phyloP scores from a whole-genome alignment of 768 basidiomycete species.

The Tubosaeta sp. region DNA sequence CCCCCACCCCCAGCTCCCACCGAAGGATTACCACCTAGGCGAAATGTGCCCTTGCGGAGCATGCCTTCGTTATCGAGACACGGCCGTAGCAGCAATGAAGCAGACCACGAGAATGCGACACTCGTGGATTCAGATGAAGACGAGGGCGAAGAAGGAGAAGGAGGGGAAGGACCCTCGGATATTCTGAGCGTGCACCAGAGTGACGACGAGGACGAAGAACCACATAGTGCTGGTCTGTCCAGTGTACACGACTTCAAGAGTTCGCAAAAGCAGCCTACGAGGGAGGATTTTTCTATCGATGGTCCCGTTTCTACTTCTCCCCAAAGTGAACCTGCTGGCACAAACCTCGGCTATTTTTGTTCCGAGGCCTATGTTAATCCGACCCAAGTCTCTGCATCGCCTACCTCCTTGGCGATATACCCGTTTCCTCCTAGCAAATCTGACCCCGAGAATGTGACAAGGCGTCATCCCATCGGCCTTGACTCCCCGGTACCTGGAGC shows the following conservation, averaged over 20 bases:
- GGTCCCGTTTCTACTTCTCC: slow-evolving; percentile 4
- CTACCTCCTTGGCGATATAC: slow-evolving; percentile 8
- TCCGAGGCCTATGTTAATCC: slow-evolving; percentile 9
- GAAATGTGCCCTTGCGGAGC: slow-evolving; percentile 37
- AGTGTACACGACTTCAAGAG: not conserved
- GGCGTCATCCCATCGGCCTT: not conserved
- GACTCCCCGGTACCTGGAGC: slow-evolving; percentile 8
- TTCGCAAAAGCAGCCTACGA: slow-evolving; percentile 10
- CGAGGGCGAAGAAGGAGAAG: slow-evolving; percentile 32
- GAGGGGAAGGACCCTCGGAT: slow-evolving; percentile 31
- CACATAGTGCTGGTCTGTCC: slow-evolving; percentile 20
- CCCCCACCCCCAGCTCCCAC: slow-evolving; percentile 22
- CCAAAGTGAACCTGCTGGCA: not conserved
- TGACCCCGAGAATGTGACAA: not conserved
- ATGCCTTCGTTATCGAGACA: slow-evolving; percentile 52
- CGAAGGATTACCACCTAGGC: slow-evolving; percentile 9
- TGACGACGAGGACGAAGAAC: slow-evolving; percentile 34
- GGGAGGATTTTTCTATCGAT: not conserved
- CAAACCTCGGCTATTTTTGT: slow-evolving; percentile 2
- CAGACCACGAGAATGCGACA: slow-evolving; percentile 18
- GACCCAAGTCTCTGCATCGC: slow-evolving; percentile 1
- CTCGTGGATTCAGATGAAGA: slow-evolving; percentile 33
- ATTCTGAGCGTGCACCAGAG: slow-evolving; percentile 35
- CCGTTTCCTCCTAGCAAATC: slow-evolving; percentile 19
- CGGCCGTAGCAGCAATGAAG: slow-evolving; percentile 26